Base-by-base conservation (phyloP, 345 rosid genomes). In the Brassica carinata region DNA sequence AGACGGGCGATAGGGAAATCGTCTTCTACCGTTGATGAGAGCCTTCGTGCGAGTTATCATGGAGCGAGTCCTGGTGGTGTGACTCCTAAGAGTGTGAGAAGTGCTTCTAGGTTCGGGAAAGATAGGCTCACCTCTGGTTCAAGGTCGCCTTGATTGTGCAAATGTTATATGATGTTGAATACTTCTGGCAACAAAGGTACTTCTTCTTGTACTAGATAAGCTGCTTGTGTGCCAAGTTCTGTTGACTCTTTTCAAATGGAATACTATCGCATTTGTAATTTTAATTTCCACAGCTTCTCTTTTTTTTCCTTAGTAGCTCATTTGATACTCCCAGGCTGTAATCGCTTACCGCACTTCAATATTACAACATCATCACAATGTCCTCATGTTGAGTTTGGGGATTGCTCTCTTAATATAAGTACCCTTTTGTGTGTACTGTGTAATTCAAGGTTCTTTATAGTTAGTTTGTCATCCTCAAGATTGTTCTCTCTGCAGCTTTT, bases 31-130 rank as follows among this genome's bases (percentile, higher is more conserved):
- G 96, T 96, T 73, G 98, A 96, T 82, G 99, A 90, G 85, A 87
- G 96, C 6, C 99, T 96, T 59, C 92, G 98, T 73, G 98, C 97
- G 51, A 94, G 95, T 83, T 92, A 92, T 66, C 88, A 97, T 79
- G 97, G 97, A n/a, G 85, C 92, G 31, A 93, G 94, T 77, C 97
- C 29, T 79, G 69, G 82, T 73, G 27, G 76, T 68, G 83, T 82
- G 5, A 96, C 98, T 79, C 98, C 98, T 34, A 91, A 91, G 83
- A 79, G 85, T 77, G 88, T 69, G 55, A 87, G 98, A 84, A 95
- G 97, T 76, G 82, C 80, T 9, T 93, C 97, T 0, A 88, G 99
- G 84, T 84, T 93, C 63, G 95, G 92, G 75, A 93, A 90, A 82
- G 98, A 96, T 83, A 87, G 81, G 59, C 90, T 89, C 84, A 89